Conservation (phyloP, 2,329 filamentous ascomycete species). For the Falciphora oryzae region DNA sequence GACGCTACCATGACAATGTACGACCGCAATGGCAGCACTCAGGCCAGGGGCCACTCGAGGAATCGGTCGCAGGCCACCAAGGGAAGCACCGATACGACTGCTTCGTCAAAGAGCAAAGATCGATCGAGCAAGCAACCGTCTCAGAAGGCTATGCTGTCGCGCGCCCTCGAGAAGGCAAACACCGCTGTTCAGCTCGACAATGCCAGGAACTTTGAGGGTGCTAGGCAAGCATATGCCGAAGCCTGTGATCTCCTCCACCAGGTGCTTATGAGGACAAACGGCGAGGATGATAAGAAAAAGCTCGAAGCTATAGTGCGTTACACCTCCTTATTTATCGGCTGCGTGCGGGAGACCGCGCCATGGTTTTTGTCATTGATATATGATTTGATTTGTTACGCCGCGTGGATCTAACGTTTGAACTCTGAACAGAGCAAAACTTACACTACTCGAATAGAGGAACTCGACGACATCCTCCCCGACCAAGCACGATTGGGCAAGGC, state of each 20-base stretch:
- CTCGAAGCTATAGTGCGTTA: conserved; percentile 83
- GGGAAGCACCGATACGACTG: conserved; percentile 36
- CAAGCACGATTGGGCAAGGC: conserved; percentile 60
- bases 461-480: conserved; percentile 63
- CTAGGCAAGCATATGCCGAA: conserved; percentile 83
- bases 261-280: conserved; percentile 78
- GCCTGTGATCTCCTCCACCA: conserved; percentile 83
- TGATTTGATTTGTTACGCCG: conserved; percentile 12
- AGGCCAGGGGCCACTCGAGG: conserved; percentile 34
- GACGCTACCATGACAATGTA: conserved; percentile 24
- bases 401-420: background rate
- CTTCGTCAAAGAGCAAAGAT: conserved; percentile 28
- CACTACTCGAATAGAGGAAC: conserved; percentile 79
- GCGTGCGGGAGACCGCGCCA: background rate
- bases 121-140: conserved; percentile 48
- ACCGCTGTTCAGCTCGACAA: conserved; percentile 94
- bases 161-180: conserved; percentile 90
- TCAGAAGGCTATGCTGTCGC: conserved; percentile 95
- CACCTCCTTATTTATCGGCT: background rate
- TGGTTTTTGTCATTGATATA: background rate
- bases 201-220: conserved; percentile 88
- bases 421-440: conserved; percentile 72
- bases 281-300: conserved; percentile 82
- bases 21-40: conserved; percentile 24
- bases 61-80: conserved; percentile 40